Evolutionary conservation across 2,329 filamentous ascomycete species (phyloP).

Genomic region (Epichloe typhina): DNA sequence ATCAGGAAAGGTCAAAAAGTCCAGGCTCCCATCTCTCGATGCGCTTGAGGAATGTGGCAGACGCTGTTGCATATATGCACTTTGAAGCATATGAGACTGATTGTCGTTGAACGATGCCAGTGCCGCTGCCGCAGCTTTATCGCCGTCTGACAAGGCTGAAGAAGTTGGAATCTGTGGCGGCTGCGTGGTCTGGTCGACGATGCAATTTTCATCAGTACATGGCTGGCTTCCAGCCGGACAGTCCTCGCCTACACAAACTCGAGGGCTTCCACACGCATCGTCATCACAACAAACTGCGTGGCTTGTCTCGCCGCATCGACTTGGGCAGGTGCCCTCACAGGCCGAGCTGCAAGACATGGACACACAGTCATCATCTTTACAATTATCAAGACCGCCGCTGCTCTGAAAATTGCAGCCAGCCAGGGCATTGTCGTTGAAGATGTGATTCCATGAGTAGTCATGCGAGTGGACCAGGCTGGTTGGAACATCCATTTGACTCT

Average conservation of each 20-base stretch:
- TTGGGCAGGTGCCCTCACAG: slow-evolving; percentile 21
- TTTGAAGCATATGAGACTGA: slow-evolving; percentile 5
- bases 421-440: slow-evolving; percentile 8
- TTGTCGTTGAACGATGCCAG: slow-evolving; percentile 19
- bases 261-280: slow-evolving; percentile 18
- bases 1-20: slow-evolving; percentile 6
- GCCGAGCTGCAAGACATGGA: slow-evolving; percentile 22
- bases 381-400: not conserved
- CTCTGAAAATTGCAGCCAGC: slow-evolving; percentile 1
- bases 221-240: slow-evolving; percentile 22
- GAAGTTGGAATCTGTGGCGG: not conserved
- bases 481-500: not conserved
- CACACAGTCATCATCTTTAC: slow-evolving; percentile 16
- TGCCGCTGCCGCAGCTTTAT: slow-evolving; percentile 17
- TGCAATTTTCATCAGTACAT: slow-evolving; percentile 24
- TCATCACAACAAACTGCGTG: slow-evolving; percentile 24
- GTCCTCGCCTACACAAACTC: slow-evolving; percentile 15
- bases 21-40: slow-evolving; percentile 3
- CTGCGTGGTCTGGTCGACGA: slow-evolving; percentile 10
- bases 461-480: slow-evolving; percentile 5
- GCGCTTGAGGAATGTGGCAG: not conserved
- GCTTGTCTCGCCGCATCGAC: slow-evolving; percentile 21
- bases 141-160: slow-evolving; percentile 9
- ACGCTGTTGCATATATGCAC: slow-evolving; percentile 7
- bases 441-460: slow-evolving; percentile 8